Percentiles rank a stretch among this genome's conserved stretches.
Evolutionary conservation across 768 basidiomycete genomes (phyloP).

Genomic region (Tremella mesenterica): DNA sequence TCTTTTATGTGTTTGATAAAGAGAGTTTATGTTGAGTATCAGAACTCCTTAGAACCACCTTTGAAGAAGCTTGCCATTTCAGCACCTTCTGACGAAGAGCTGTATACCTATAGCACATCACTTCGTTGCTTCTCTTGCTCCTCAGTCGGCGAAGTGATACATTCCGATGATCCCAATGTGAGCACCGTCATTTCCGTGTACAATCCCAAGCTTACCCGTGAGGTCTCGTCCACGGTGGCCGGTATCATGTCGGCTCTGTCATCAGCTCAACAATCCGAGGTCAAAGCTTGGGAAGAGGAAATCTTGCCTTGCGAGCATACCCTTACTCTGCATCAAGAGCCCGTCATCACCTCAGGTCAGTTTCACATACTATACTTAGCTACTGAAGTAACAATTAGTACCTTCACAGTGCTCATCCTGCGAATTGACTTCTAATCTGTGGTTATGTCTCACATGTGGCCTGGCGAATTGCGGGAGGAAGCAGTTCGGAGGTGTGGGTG

Average conservation of each 20-base stretch:
- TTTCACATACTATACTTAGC: background rate
- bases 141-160: slow-evolving; percentile 23
- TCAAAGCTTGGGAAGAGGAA: slow-evolving; percentile 98
- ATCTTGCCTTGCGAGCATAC: slow-evolving; percentile 78
- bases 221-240: slow-evolving; percentile 56
- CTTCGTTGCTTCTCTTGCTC: slow-evolving; percentile 71
- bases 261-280: slow-evolving; percentile 83
- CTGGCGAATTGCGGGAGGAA: slow-evolving; percentile 78
- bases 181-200: background rate
- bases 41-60: slow-evolving; percentile 75
- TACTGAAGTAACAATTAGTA: slow-evolving; percentile 47
- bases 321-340: slow-evolving; percentile 51
- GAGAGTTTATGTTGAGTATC: slow-evolving; percentile 2
- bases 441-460: slow-evolving; percentile 91
- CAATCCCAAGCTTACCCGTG: slow-evolving; percentile 5
- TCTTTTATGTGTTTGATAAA: too few species aligned
- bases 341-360: slow-evolving; percentile 22
- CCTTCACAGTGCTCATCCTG: slow-evolving; percentile 74
- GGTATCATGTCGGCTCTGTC: slow-evolving; percentile 72
- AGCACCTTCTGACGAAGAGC: slow-evolving; percentile 71
- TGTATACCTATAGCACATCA: slow-evolving; percentile 60
- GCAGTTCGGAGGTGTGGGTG: slow-evolving; percentile 70
- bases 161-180: slow-evolving; percentile 29
- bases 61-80: slow-evolving; percentile 77
- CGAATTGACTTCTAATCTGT: slow-evolving; percentile 80